Percentiles rank a stretch among this genome's conserved stretches.
Evolutionary conservation across 768 basidiomycete species (phyloP).

Genomic region (Xerocomus brunneocitrinus): DNA sequence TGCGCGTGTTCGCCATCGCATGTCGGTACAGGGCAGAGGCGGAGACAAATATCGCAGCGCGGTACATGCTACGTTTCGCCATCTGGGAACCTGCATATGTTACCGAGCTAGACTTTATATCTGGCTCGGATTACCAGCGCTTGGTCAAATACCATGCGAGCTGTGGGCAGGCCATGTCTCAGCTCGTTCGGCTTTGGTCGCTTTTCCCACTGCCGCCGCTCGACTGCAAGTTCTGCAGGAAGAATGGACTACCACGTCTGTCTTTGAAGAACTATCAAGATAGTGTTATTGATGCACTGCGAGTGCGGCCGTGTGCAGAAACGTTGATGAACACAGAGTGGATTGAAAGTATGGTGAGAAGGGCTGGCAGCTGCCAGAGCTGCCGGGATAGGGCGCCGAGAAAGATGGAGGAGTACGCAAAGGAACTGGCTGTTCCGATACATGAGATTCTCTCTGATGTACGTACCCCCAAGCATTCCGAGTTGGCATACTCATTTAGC

Average conservation of each 20-base stretch:
- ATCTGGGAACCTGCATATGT: slow-evolving; percentile 31
- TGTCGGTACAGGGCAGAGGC: slow-evolving; percentile 33
- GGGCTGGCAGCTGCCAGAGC: slow-evolving; percentile 27
- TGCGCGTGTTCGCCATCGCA: slow-evolving; percentile 36
- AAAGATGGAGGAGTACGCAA: slow-evolving; percentile 28
- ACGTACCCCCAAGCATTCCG: not conserved
- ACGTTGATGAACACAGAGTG: slow-evolving; percentile 28
- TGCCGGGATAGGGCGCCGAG: slow-evolving; percentile 30
- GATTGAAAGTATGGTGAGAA: slow-evolving; percentile 29
- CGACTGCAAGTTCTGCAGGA: slow-evolving; percentile 34
- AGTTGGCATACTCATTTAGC: not conserved
- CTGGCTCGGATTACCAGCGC: slow-evolving; percentile 34
- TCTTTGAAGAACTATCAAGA: slow-evolving; percentile 31
- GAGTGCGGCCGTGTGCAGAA: slow-evolving; percentile 30
- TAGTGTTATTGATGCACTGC: slow-evolving; percentile 30
- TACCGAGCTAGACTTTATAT: slow-evolving; percentile 35
- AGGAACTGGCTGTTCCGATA: slow-evolving; percentile 25
- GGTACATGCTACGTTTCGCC: slow-evolving; percentile 34
- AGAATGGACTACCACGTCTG: slow-evolving; percentile 31
- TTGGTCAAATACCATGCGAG: slow-evolving; percentile 33
- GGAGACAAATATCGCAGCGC: slow-evolving; percentile 36
- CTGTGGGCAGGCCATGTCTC: slow-evolving; percentile 33
- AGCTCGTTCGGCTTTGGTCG: slow-evolving; percentile 30
- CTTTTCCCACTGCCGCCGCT: slow-evolving; percentile 28
- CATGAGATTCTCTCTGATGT: slow-evolving; percentile 29